Evolutionary conservation across 2,329 filamentous ascomycete genomes (phyloP).

Genomic region (Ascochyta rabiei): DNA sequence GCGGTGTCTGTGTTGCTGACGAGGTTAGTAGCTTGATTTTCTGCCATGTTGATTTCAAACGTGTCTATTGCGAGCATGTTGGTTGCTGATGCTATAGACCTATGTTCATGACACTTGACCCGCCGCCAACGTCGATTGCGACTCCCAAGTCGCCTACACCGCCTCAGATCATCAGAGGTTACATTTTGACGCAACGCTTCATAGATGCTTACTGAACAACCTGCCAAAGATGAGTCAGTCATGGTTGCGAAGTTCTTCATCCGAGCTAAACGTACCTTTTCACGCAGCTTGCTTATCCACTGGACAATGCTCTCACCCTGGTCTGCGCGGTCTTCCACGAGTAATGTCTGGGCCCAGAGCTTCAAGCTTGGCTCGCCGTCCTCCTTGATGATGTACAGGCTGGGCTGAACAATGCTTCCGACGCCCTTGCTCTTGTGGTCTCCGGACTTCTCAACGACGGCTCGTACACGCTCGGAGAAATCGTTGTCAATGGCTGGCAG

Average conservation of each 20-base stretch:
- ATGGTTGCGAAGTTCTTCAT: background rate
- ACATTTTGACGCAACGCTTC: conserved; percentile 8
- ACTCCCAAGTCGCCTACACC: conserved; percentile 4
- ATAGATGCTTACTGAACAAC: conserved; percentile 44
- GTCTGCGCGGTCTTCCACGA: conserved; percentile 94
- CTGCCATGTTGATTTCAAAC: background rate
- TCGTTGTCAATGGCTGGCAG: conserved; percentile 91
- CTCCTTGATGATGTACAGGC: conserved; percentile 91
- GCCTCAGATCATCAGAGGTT: conserved; percentile 8
- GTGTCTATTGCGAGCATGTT: conserved; percentile 10
- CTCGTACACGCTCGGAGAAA: conserved; percentile 90
- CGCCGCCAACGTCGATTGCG: background rate
- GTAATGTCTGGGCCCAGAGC: conserved; percentile 93
- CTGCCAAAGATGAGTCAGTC: conserved; percentile 21
- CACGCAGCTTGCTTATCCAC: conserved; percentile 88
- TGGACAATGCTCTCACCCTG: conserved; percentile 91
- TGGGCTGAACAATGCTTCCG: conserved; percentile 89
- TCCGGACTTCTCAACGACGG: conserved; percentile 85
- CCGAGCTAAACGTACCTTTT: conserved; percentile 73
- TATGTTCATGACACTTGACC: conserved; percentile 5
- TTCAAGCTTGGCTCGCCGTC: conserved; percentile 95
- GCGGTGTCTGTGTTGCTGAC: background rate
- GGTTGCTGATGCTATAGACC: conserved; percentile 3
- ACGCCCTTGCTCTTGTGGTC: conserved; percentile 87
- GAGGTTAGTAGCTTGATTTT: background rate